A percentile compares a stretch with the other conserved stretches of the same genome.
Evolutionary conservation across 2,329 filamentous ascomycete species (phyloP).

Genomic region (Neofusicoccum umdonicola): DNA sequence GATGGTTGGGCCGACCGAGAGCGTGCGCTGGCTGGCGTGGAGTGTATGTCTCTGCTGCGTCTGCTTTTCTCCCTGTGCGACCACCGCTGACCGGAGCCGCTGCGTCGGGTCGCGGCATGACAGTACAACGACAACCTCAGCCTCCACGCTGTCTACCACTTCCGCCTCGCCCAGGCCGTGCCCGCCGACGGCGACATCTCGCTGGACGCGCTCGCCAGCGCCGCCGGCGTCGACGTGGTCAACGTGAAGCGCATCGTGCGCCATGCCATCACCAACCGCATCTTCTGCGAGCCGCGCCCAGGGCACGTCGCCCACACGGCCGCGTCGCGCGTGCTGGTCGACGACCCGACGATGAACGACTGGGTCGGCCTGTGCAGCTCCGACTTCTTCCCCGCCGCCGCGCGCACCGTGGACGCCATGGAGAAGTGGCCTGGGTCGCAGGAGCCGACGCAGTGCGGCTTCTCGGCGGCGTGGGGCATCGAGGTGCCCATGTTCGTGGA

Average conservation of each 20-base stretch:
- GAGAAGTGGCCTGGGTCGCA: constrained; percentile 20
- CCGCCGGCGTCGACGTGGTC: constrained; percentile 12
- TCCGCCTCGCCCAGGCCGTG: constrained; percentile 19
- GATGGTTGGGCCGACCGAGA: constrained; percentile 23
- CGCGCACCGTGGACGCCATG: constrained; percentile 18
- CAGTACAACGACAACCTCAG: constrained; percentile 22
- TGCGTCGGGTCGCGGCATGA: background rate
- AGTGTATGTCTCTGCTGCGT: constrained; percentile 19
- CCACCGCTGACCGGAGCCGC: background rate
- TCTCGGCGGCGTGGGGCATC: constrained; percentile 12
- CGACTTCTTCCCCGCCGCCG: constrained; percentile 21
- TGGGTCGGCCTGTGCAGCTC: constrained; percentile 20
- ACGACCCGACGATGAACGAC: constrained; percentile 20
- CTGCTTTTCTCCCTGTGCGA: constrained; percentile 14
- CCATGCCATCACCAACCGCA: constrained; percentile 39
- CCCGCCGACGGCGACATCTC: constrained; percentile 18
- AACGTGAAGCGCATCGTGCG: constrained; percentile 38
- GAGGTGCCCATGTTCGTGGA: constrained; percentile 21
- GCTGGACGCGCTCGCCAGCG: constrained; percentile 15
- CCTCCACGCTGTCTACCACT: constrained; percentile 21
- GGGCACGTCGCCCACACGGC: constrained; percentile 43
- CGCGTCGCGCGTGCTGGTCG: constrained; percentile 20
- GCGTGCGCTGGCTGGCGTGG: constrained; percentile 23
- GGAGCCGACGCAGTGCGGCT: constrained; percentile 19
- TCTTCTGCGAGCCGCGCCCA: constrained; percentile 41